Evolutionary conservation across 169 alveolate genomes (phyloP).

Genomic region (Plasmodium cynomolgi): DNA sequence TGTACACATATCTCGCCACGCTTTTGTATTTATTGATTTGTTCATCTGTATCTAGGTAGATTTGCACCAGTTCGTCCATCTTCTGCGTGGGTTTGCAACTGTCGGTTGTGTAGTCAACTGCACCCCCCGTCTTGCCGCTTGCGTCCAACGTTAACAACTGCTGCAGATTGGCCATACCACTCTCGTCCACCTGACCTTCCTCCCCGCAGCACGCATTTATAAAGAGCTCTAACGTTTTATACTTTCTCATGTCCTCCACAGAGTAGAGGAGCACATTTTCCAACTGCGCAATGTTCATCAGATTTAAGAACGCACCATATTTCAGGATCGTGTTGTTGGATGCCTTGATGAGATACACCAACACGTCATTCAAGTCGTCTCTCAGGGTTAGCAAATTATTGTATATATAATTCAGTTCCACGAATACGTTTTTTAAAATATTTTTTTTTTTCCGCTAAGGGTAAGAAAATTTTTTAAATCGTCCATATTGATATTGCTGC

Average conservation of each 20-base stretch:
- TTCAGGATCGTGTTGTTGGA: slow-evolving; percentile 68
- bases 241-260: slow-evolving; percentile 31
- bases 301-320: slow-evolving; percentile 54
- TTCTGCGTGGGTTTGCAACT: neutral
- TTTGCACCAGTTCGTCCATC: neutral
- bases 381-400: slow-evolving; percentile 39
- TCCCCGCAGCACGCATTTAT: slow-evolving; percentile 15
- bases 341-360: slow-evolving; percentile 23
- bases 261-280: slow-evolving; percentile 68
- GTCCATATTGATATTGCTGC: slow-evolving; percentile 1
- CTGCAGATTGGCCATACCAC: neutral
- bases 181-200: neutral
- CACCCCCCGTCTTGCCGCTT: neutral
- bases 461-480: slow-evolving; percentile 44
- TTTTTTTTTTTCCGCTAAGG: slow-evolving; percentile 26
- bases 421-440: slow-evolving; percentile 31
- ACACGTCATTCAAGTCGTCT: slow-evolving; percentile 37
- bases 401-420: slow-evolving; percentile 70
- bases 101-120: neutral
- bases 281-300: slow-evolving; percentile 71
- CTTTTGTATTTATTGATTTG: slow-evolving; percentile 59
- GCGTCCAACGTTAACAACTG: neutral
- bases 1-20: slow-evolving; percentile 54
- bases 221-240: slow-evolving; percentile 42
- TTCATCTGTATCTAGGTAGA: slow-evolving; percentile 2